phyloP scores from a whole-genome alignment of 1,139 yeast genomes.

The Oligophagozyma castellii region DNA sequence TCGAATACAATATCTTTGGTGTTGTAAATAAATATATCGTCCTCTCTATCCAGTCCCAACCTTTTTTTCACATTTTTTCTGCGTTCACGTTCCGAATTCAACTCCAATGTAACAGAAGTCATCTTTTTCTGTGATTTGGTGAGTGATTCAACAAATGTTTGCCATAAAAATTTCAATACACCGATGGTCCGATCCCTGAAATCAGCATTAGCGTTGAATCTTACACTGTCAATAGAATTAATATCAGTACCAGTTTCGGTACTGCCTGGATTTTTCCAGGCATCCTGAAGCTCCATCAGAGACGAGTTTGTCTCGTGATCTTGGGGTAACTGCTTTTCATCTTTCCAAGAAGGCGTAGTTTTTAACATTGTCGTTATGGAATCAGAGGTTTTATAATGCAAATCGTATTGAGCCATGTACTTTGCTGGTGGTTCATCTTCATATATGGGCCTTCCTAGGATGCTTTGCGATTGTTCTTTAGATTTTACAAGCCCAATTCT shows the following conservation, averaged over 20 bases:
- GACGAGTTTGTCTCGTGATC: neutral
- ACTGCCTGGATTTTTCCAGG: conserved; percentile 8
- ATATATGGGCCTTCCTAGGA: conserved; percentile 64
- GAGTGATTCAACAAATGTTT: conserved; percentile 32
- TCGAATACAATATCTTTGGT: conserved; percentile 41
- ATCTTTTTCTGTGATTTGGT: conserved; percentile 5
- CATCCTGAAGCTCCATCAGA: neutral
- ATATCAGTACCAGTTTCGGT: neutral
- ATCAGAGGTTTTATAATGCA: neutral
- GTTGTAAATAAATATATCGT: conserved; percentile 40
- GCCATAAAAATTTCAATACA: too few species aligned
- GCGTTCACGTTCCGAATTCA: conserved; percentile 5
- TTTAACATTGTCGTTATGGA: neutral
- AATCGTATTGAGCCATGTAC: conserved; percentile 19
- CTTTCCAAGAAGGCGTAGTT: neutral
- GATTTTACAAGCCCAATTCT: conserved; percentile 47
- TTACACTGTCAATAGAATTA: conserved; percentile 7
- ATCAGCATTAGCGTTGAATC: conserved; percentile 21
- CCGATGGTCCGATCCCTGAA: conserved; percentile 38
- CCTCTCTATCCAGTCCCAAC: conserved; percentile 18
- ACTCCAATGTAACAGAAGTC: neutral
- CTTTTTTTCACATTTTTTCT: conserved; percentile 15
- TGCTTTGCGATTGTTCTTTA: conserved; percentile 61
- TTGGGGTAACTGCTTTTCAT: neutral
- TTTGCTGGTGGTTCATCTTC: conserved; percentile 36